phyloP scores from a whole-genome alignment of 1,284 basidiomycete genomes.

The Cryptococcus deneoformans region DNA sequence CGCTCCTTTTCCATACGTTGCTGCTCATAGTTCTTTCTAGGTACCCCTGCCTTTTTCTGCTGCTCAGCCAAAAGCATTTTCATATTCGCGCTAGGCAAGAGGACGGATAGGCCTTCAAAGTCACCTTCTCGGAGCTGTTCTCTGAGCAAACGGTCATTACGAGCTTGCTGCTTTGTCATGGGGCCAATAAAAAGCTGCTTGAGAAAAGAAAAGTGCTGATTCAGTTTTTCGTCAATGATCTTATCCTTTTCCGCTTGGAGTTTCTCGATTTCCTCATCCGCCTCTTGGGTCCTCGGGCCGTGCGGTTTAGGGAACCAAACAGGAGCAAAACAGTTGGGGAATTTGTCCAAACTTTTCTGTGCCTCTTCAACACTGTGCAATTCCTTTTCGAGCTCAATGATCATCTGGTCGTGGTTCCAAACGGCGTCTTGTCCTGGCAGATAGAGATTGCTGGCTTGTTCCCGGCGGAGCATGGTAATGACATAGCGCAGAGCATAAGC shows the following conservation, averaged over 20 bases:
- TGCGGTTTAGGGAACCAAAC: slow-evolving; percentile 23
- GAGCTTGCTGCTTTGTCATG: slow-evolving; percentile 32
- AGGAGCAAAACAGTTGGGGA: slow-evolving; percentile 22
- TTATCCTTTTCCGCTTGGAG: slow-evolving; percentile 13
- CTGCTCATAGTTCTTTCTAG: slow-evolving; percentile 26
- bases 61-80: slow-evolving; percentile 7
- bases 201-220: slow-evolving; percentile 29
- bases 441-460: slow-evolving; percentile 31
- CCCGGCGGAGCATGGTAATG: slow-evolving; percentile 35
- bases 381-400: slow-evolving; percentile 32
- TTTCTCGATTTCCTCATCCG: too few species aligned
- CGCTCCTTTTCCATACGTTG: slow-evolving; percentile 29
- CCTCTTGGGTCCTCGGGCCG: slow-evolving; percentile 19
- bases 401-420: slow-evolving; percentile 24
- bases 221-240: slow-evolving; percentile 12
- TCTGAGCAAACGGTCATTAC: slow-evolving; percentile 22
- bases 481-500: slow-evolving; percentile 24
- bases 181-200: slow-evolving; percentile 38
- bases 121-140: slow-evolving; percentile 26
- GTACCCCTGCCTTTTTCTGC: slow-evolving; percentile 6
- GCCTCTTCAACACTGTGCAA: slow-evolving; percentile 26
- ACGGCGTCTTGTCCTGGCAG: slow-evolving; percentile 28
- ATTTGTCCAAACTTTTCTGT: slow-evolving; percentile 28
- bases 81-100: slow-evolving; percentile 28
- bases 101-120: slow-evolving; percentile 21